Base-by-base conservation (phyloP, 257 asterid genomes). In the Capsicum baccatum region DNA sequence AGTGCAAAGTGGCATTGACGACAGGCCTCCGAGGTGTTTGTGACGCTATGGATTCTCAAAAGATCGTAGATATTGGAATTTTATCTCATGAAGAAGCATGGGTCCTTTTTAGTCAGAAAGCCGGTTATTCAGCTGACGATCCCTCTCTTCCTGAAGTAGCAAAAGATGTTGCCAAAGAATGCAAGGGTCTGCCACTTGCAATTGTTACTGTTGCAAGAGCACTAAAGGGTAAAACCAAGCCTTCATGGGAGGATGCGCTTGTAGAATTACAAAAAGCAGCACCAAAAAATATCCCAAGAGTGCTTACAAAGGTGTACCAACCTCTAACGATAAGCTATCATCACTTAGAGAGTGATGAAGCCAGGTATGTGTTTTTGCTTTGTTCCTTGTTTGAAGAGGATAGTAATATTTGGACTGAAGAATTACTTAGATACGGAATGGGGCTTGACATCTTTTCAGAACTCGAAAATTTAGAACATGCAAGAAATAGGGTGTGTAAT, bases 181-280 rank as follows among this genome's bases (percentile, higher is more conserved):
- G 83, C 59, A n/a, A 42, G 55, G 87, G 87, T 15, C 26, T 81
- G 37, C 87, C 87, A 8, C 79, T 85, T 44, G 87, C 71, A 56
- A 63, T 85, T 37, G 50, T 58, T 9, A 42, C 33, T 42, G 79
- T 59, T n/a, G 85, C 74, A 12, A 55, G 55, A 15, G 82, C 85
- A 21, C 74, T 85, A 7, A 81, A 9, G 33, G 1, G 6, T 33
- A 81, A 81, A 4, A 19, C 0, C 11, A 52, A 3, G 17, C 14
- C 6, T 8, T 69, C 48, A 16, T 85, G 87, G 85, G 17, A 55
- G 19, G 50, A 69, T 73, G 80, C 83, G 35, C 79, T 81, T 44
- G 5, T 2, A 12, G 64, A 63, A 82, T 39, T 85, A 1, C 37
- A 64, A 17, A 33, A 5, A 35, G 33, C 83, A 19, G 9, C 68